Conservation (phyloP, 2,329 filamentous ascomycete genomes). For the Bipolaris oryzae region DNA sequence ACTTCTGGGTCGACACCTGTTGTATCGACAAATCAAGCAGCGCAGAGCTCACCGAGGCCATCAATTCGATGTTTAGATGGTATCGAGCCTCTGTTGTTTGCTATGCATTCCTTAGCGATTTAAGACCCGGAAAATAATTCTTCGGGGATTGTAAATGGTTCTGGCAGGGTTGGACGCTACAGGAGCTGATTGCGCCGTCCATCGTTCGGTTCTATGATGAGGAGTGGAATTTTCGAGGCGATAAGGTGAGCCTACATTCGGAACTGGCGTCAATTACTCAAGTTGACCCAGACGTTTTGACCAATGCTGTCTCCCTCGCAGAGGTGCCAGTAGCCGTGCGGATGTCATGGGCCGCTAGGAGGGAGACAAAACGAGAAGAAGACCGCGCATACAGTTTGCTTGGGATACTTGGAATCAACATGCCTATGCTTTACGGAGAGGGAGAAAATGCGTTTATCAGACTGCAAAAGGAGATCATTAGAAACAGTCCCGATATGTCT, state of each 20-base stretch:
- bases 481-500: no score
- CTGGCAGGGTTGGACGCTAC: no score
- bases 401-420: neutral
- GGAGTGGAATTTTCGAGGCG: no score
- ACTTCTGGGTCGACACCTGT: conserved; percentile 23
- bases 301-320: neutral
- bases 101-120: conserved; percentile 11
- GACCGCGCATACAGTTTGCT: neutral
- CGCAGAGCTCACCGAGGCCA: conserved; percentile 19
- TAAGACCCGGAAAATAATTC: no score
- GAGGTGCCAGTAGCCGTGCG: neutral
- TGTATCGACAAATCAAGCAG: conserved; percentile 24
- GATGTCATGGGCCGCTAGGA: neutral
- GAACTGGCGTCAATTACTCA: neutral
- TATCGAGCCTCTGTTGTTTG: conserved; percentile 14
- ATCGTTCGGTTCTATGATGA: no score
- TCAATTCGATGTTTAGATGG: conserved; percentile 25
- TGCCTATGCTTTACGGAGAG: neutral
- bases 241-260: no score
- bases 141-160: no score
- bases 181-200: no score
- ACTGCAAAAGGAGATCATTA: neutral
- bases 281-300: neutral
- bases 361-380: neutral
- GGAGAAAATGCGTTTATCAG: neutral